Percentiles rank a stretch among this genome's conserved stretches.
These are phyloP conservation scores for Hypoxylon sp. DNA, from an alignment of 2,329 filamentous ascomycete species.

Conservation along the genomic window DNA sequence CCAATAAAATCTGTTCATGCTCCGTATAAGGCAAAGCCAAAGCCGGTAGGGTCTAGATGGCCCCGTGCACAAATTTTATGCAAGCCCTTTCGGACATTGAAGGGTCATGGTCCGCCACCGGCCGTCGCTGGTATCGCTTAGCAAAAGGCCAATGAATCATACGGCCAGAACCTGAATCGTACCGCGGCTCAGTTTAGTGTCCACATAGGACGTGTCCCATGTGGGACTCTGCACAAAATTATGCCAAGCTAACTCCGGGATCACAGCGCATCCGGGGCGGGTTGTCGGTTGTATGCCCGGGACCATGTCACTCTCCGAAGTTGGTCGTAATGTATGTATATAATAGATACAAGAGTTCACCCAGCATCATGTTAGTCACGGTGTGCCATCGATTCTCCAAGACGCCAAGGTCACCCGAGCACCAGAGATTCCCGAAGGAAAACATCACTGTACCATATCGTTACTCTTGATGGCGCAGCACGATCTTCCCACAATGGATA, in stretches of 20 bases:
- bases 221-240: slow-evolving; percentile 31
- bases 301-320: background rate
- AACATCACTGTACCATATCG: background rate
- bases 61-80: slow-evolving; percentile 25
- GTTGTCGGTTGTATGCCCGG: slow-evolving; percentile 7
- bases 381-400: background rate
- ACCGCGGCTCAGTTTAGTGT: background rate
- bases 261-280: slow-evolving; percentile 18
- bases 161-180: slow-evolving; percentile 7
- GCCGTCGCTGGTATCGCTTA: background rate
- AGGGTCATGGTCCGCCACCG: background rate
- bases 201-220: slow-evolving; percentile 4
- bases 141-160: slow-evolving; percentile 13
- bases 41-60: slow-evolving; percentile 1
- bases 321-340: slow-evolving; percentile 22
- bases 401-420: background rate
- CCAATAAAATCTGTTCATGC: background rate
- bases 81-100: slow-evolving; percentile 7
- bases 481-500: slow-evolving; percentile 14
- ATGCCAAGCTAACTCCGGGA: slow-evolving; percentile 23
- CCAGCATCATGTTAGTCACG: background rate
- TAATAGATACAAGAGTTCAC: background rate
- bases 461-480: background rate
- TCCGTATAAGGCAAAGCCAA: background rate
- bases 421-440: too few relatives aligned